A percentile compares a stretch with the other conserved stretches of the same genome.
Evolutionary conservation across 768 basidiomycete genomes (phyloP).

Genomic region (Lepiota subincarnata): DNA sequence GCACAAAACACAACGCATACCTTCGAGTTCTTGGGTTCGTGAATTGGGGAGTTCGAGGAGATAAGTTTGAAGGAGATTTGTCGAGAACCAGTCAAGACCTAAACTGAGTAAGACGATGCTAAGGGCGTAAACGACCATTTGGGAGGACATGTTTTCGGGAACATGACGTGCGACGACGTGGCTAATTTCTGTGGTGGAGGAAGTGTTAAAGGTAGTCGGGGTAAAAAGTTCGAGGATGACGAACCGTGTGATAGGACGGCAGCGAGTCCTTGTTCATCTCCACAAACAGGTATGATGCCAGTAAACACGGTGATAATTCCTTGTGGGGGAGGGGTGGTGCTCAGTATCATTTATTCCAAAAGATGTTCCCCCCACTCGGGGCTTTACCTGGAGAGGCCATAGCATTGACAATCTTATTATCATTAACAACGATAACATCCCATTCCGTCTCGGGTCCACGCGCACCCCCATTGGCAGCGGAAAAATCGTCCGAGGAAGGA

Average conservation of each 20-base stretch:
- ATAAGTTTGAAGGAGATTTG: conserved; percentile 41
- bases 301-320: conserved; percentile 85
- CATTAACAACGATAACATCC: conserved; percentile 77
- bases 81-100: conserved; percentile 55
- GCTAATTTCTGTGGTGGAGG: neutral
- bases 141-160: conserved; percentile 54
- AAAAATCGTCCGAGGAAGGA: conserved; percentile 27
- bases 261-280: conserved; percentile 78
- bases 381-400: conserved; percentile 64
- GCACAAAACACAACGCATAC: conserved; percentile 27
- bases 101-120: conserved; percentile 40
- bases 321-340: conserved; percentile 17
- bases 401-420: conserved; percentile 69
- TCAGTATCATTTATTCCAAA: neutral
- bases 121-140: conserved; percentile 36
- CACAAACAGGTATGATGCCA: conserved; percentile 76
- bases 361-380: too few species aligned
- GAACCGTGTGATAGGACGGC: conserved; percentile 82
- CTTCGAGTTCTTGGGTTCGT: conserved; percentile 77
- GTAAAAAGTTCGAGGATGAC: too few species aligned
- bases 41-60: conserved; percentile 79
- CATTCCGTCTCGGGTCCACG: conserved; percentile 43
- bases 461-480: conserved; percentile 15
- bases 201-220: too few species aligned
- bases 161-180: conserved; percentile 33